Conservation (phyloP, 2,329 filamentous ascomycete genomes). For the Colletotrichum somersetense region DNA sequence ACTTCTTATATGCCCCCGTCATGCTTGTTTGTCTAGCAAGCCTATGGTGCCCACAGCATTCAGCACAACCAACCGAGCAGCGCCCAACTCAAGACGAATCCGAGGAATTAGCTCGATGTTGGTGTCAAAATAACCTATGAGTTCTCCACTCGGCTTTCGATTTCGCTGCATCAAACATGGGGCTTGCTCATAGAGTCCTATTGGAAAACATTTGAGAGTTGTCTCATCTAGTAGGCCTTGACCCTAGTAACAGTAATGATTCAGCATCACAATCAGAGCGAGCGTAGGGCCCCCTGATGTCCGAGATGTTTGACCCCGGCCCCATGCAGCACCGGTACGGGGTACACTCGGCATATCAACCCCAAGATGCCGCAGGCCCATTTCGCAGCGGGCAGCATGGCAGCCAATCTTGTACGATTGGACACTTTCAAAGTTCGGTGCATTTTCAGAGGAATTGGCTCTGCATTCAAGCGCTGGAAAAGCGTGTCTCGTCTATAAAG, state of each 20-base stretch:
- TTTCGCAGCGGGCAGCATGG: background rate
- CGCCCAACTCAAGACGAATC: no score
- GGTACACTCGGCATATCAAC: conserved; percentile 9
- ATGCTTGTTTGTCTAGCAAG: conserved; percentile 63
- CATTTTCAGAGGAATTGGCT: background rate
- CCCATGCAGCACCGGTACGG: conserved; percentile 21
- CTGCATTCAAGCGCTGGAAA: background rate
- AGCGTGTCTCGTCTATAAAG: background rate
- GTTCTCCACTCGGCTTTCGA: no score
- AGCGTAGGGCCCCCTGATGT: background rate
- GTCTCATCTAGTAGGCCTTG: background rate
- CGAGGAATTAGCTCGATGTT: no score
- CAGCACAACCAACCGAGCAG: no score
- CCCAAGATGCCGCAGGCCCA: background rate
- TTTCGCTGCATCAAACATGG: no score
- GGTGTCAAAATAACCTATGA: no score
- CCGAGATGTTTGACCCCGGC: conserved; percentile 22
- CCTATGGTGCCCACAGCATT: no score
- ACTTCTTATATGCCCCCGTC: conserved; percentile 70
- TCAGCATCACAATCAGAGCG: background rate
- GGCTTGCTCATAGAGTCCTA: background rate
- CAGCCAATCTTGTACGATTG: background rate
- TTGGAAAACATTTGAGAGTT: conserved; percentile 1
- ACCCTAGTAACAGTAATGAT: background rate
- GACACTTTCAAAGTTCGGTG: background rate